phyloP scores from a whole-genome alignment of 305 asterid species.

The Rubia peregrina region DNA sequence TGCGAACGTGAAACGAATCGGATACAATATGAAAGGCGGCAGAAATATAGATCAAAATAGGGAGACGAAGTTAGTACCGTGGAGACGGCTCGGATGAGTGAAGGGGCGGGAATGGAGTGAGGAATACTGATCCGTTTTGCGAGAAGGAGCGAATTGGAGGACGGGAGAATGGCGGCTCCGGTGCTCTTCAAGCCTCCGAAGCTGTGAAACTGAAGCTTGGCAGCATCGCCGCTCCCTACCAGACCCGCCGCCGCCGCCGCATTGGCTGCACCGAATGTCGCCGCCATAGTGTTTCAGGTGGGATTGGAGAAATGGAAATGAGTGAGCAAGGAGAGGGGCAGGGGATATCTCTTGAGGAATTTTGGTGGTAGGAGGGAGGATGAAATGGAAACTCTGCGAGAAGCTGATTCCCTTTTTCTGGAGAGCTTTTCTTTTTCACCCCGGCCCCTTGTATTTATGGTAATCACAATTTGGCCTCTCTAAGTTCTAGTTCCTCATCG shows the following conservation, averaged over 20 bases:
- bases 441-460: background rate
- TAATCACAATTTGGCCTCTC: background rate
- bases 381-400: background rate
- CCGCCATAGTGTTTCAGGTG: conserved; percentile 35
- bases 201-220: conserved; percentile 37
- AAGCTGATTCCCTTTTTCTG: background rate
- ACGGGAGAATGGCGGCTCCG: conserved; percentile 3
- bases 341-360: conserved; percentile 6
- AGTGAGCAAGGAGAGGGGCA: background rate
- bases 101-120: conserved; percentile 26
- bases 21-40: background rate
- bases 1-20: background rate
- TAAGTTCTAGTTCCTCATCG: background rate
- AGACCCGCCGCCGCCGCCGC: conserved; percentile 17
- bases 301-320: background rate
- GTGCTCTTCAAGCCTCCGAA: conserved; percentile 42
- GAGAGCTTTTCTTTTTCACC: background rate
- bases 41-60: background rate
- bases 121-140: conserved; percentile 29
- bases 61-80: conserved; percentile 30
- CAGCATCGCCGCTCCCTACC: conserved; percentile 29
- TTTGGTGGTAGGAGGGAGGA: background rate
- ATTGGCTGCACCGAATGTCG: conserved; percentile 48
- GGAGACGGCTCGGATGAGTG: conserved; percentile 56
- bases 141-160: conserved; percentile 50